Base-by-base conservation (phyloP, 495 filamentous ascomycete genomes). In the Aspergillus campestris region DNA sequence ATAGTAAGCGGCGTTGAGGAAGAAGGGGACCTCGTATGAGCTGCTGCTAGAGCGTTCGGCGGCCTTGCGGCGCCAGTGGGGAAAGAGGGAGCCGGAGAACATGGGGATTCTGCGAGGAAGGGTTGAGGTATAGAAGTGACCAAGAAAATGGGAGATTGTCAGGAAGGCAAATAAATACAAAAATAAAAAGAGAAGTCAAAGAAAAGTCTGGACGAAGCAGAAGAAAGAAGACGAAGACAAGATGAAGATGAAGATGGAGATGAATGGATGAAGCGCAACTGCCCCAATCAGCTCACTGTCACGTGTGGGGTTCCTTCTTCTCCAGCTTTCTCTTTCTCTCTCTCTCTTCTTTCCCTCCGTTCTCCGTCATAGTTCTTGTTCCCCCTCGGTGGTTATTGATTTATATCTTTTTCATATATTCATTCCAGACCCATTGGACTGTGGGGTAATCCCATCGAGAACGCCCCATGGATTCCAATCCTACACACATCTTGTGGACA, bases 1-100 rank as follows among this genome's bases (percentile, higher is more conserved):
- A 70, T 89, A 94, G 64, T 92, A 94, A n/a, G 86, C 84, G 14
- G 83, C 88, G 62, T 94, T 94, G 29, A 62, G 50, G 58, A 60
- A 73, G 40, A 71, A 58, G 15, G 68, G 68, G 15, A 73, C 60
- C 33, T 73, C 60, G 31, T 65, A 64, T 8, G 59, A 63, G 45
- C 40, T 58, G 34, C 52, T 54, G 44, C 59, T 51, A 45, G 57
- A 55, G 42, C 52, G 52, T 31, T 59, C 56, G 40, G 50, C 56
- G 27, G 56, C 45, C 42, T 59, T 59, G 48, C 56, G 56, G 29
- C 50, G 50, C 56, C 56, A 59, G 56, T 53, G 58, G 50, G 52
- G 52, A 44, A 61, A 58, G 41, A 52, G 35, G 41, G 53, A 53
- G 34, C 49, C 38, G 39, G 49, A 58, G 33, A 56, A 48, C 49